These are phyloP conservation scores for Zymoseptoria tritici DNA, from an alignment of 2,329 filamentous ascomycete species.

Conservation along the genomic window DNA sequence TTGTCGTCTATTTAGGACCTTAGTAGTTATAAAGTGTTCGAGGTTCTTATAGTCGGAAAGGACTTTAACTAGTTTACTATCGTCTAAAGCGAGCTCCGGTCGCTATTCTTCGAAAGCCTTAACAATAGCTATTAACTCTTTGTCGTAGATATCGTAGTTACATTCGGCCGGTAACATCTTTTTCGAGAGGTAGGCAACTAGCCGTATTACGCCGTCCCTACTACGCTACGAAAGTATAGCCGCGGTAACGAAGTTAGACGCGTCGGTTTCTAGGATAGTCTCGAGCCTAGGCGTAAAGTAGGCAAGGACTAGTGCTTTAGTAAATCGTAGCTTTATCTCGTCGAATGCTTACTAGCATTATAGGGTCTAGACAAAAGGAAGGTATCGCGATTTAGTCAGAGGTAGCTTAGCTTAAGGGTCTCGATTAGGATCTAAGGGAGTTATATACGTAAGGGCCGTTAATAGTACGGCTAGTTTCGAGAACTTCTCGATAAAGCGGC, in stretches of 20 bases:
- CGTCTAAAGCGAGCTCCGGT: background rate
- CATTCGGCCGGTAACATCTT: background rate
- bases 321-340: no score
- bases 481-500: constrained; percentile 16
- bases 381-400: background rate
- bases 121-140: background rate
- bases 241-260: background rate
- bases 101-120: background rate
- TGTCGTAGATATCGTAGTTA: constrained; percentile 1
- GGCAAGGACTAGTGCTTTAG: no score
- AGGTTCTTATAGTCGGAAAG: background rate
- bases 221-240: background rate
- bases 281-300: no score
- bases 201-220: no score
- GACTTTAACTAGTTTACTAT: background rate
- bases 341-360: background rate
- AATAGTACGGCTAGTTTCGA: no score
- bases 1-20: background rate
- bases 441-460: background rate
- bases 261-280: no score
- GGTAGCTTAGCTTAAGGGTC: background rate
- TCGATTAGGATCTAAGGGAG: no score
- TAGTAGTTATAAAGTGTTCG: background rate
- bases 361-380: background rate
- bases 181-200: background rate